Evolutionary conservation across 805 yeast genomes (phyloP), one percentile per base, ranked within the genome.

Genomic region (Sugiyamaella floridensis): DNA sequence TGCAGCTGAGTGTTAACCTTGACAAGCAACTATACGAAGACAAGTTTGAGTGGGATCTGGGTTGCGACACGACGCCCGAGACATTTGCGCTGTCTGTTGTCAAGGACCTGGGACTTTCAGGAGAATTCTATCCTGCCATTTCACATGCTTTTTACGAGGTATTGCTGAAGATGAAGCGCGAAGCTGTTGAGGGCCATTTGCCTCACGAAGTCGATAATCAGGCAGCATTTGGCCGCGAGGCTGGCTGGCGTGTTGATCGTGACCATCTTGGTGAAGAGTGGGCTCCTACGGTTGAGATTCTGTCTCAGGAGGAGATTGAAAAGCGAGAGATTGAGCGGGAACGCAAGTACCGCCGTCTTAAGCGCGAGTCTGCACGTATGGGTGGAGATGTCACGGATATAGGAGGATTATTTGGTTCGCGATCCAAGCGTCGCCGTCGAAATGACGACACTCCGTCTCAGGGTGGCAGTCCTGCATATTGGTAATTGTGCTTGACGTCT

Each of bases 291-390:
- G 85, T 92, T 6, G 98, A 92, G 68, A 80, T 81, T 12, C 76
- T 93, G 54, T 82, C 93, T 1, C 90, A 87, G 51, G 89, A 90
- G 80, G 99, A 93, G 68, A 88, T 93, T 53, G 97, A 92, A 65
- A 85, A 85, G 70, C 79, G 98, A 59, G 98, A 93, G 66, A 89
- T 89, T 60, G 99, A 93, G 70, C 82, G 95, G 63, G 97, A 90
- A 61, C 79, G 98, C 68, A 89, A 86, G 65, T 76, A 89, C 56
- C 80, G 99, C 69, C 81, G 99, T 65, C 76, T 90, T 65, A 92
- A 95, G 74, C 81, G 99, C 70, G 98, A 93, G 66, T 83, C 89
- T 9, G 82, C 87, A 73, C 74, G 89, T 55, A 79, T 85, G 48
- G 83, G 81, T 49, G 83, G 79, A 53, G 78, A 78, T 42, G 63